phyloP scores from a whole-genome alignment of 2,329 filamentous ascomycete genomes.

The Aspergillus brunneoviolaceus region DNA sequence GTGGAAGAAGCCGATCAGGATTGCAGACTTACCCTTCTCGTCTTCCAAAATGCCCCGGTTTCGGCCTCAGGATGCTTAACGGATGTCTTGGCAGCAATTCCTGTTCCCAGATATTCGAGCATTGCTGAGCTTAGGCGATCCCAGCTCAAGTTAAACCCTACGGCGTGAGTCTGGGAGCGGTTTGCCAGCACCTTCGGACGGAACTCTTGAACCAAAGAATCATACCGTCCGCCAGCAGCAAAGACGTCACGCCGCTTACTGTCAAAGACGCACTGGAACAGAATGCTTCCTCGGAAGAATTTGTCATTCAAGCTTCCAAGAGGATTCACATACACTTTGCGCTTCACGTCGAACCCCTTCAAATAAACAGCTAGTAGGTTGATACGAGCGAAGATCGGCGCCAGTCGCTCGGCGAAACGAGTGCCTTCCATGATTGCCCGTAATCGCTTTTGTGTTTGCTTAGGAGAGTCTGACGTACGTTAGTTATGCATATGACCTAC shows the following conservation, averaged over 20 bases:
- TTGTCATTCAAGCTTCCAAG: conserved; percentile 86
- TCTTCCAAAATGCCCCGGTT: conserved; percentile 57
- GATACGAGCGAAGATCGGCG: conserved; percentile 70
- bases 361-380: conserved; percentile 75
- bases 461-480: conserved; percentile 63
- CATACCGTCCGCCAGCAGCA: conserved; percentile 90
- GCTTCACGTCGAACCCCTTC: conserved; percentile 70
- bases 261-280: conserved; percentile 91
- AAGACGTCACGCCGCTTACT: conserved; percentile 79
- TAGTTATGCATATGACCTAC: conserved; percentile 52
- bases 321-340: conserved; percentile 80
- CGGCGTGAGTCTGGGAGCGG: conserved; percentile 71
- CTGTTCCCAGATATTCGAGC: conserved; percentile 51
- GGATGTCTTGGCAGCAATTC: conserved; percentile 52
- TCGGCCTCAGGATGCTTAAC: conserved; percentile 72
- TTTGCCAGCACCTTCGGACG: conserved; percentile 66
- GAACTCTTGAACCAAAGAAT: conserved; percentile 81
- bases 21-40: conserved; percentile 57
- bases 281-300: conserved; percentile 80
- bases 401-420: conserved; percentile 51
- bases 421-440: conserved; percentile 56
- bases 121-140: conserved; percentile 72
- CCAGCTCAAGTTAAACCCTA: conserved; percentile 89
- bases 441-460: conserved; percentile 69
- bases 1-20: neutral